Evolutionary conservation across 169 alveolate genomes (phyloP).

Genomic region (Pseudocohnilembus persalinus): DNA sequence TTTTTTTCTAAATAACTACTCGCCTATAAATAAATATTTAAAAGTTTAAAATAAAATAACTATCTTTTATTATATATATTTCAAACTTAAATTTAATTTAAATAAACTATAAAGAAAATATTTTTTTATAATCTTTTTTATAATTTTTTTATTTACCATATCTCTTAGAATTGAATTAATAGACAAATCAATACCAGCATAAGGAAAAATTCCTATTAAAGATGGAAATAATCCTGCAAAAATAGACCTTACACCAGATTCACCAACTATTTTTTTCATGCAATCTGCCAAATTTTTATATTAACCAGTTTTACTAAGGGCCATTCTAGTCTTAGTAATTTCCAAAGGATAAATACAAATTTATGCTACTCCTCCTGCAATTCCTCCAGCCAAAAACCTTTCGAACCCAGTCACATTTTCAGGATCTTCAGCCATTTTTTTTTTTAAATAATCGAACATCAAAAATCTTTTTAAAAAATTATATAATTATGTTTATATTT

Average conservation of each 20-base stretch:
- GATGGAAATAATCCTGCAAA: background rate
- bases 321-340: constrained; percentile 61
- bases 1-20: background rate
- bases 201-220: background rate
- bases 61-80: too few relatives aligned
- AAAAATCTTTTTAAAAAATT: background rate
- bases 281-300: background rate
- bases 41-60: background rate
- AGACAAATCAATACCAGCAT: background rate
- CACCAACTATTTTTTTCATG: background rate
- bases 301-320: background rate
- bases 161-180: background rate
- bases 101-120: too few relatives aligned
- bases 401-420: constrained; percentile 30
- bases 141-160: too few relatives aligned
- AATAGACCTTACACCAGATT: background rate
- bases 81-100: too few relatives aligned
- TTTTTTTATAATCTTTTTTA: too few relatives aligned
- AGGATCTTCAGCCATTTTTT: constrained; percentile 4
- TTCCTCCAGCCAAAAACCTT: constrained; percentile 52
- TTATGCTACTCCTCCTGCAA: constrained; percentile 55
- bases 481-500: background rate
- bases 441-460: background rate
- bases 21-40: background rate
- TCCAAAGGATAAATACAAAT: constrained; percentile 61